phyloP scores from a whole-genome alignment of 2,329 filamentous ascomycete genomes.

The Diplodia sapinea region DNA sequence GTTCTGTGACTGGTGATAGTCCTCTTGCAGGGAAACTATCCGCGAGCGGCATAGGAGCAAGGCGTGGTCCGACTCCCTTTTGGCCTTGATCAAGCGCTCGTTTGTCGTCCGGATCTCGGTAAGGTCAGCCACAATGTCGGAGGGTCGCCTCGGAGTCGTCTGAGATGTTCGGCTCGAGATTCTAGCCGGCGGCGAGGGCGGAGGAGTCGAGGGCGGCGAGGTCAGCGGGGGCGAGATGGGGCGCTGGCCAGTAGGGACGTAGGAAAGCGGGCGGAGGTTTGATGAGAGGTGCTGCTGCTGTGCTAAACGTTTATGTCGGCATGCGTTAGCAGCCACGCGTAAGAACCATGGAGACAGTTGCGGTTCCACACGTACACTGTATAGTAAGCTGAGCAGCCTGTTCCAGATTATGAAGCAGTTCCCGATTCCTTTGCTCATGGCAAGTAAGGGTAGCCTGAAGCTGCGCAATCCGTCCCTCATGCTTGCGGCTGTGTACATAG shows the following conservation, averaged over 20 bases:
- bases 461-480: conserved; percentile 39
- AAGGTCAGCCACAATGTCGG: conserved; percentile 30
- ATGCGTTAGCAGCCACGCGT: conserved; percentile 19
- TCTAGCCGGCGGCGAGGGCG: conserved; percentile 30
- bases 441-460: conserved; percentile 42
- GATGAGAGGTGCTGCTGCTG: conserved; percentile 18
- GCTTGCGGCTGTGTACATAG: conserved; percentile 42
- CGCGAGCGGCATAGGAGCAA: conserved; percentile 44
- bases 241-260: conserved; percentile 10
- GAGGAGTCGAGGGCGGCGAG: conserved; percentile 31
- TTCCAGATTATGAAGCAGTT: conserved; percentile 47
- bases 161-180: conserved; percentile 22
- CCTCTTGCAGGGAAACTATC: conserved; percentile 40
- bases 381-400: conserved; percentile 44
- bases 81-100: conserved; percentile 45
- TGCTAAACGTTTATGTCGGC: conserved; percentile 29
- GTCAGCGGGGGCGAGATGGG: conserved; percentile 23
- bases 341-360: conserved; percentile 19
- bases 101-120: conserved; percentile 43
- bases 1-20: conserved; percentile 34
- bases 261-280: conserved; percentile 8
- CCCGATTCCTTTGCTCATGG: conserved; percentile 46
- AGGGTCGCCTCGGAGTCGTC: neutral
- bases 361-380: conserved; percentile 40
- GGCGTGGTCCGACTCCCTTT: conserved; percentile 46